Base-by-base conservation (phyloP, 2,329 filamentous ascomycete genomes). In the Aulographum hederae region DNA sequence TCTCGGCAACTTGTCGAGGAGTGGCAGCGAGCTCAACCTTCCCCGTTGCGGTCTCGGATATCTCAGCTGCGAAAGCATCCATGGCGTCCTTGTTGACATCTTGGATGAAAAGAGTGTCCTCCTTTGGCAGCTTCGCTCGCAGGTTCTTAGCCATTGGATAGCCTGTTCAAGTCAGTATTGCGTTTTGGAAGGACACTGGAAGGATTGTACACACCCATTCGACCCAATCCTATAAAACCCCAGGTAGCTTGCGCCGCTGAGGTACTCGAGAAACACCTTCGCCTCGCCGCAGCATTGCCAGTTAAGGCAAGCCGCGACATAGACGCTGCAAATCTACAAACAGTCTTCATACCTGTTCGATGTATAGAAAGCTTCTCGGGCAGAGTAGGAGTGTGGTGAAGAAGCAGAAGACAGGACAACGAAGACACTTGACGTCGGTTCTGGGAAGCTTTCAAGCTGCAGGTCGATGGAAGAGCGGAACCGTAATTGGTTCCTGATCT, bases 81-180 rank as follows among this genome's bases (percentile, higher is more conserved):
- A 63, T 60, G 3, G 65, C 59, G 23, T 61, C 56, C 13, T 59
- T 50, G 44, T 79, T 78, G 38, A 77, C 61, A 46, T 81, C 76
- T 44, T 71, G 69, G 19, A 81, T 54, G 36, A 70, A 58, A 30
- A 81, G 50, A 0, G 59, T 69, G 47, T 81, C 76, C 6, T 62
- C 58, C 15, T 59, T 53, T 3, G 72, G 67, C 18, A 78, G 63
- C 48, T 78, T 79, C 23, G 67, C 60, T 42, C 73, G 65, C 4
- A 81, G 58, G 43, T 79, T 81, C 48, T 63, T 67, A 21, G 76
- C 76, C 76, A 81, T 81, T 30, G 72, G 68, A 41, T 72, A 79
- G 30, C 76, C 74, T 77, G 37, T 14, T 16, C 8, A 26, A 23
- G 23, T 25, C 21, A 25, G 27, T 13, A 28, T 14, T 28, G 13